Conservation (phyloP, 2,329 filamentous ascomycete species). For the Torrubiellomyces zombiae region DNA sequence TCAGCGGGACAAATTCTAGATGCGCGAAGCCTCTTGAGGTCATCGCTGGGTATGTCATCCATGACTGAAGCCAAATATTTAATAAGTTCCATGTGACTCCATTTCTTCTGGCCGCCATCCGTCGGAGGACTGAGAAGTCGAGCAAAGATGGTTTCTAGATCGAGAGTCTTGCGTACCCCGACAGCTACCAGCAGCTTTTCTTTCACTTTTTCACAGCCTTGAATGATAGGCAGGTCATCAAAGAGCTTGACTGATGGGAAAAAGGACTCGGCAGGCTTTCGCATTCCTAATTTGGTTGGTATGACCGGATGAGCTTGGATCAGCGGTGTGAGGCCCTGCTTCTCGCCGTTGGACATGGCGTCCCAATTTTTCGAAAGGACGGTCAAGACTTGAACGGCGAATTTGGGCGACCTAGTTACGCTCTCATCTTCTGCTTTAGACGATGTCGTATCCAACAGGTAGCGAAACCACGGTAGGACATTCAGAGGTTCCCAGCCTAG, state of each 20-base stretch:
- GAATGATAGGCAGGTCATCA: conserved; percentile 75
- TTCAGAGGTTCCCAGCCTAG: conserved; percentile 79
- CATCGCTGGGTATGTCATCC: conserved; percentile 69
- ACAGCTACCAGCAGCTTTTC: conserved; percentile 75
- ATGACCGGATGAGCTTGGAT: conserved; percentile 58
- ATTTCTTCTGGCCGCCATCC: conserved; percentile 42
- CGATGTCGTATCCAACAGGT: conserved; percentile 52
- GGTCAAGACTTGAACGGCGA: conserved; percentile 60
- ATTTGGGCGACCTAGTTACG: conserved; percentile 53
- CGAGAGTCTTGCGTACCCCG: conserved; percentile 85
- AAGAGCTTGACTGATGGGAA: conserved; percentile 91
- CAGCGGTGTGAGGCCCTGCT: conserved; percentile 44
- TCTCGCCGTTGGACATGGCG: conserved; percentile 48
- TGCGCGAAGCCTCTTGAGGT: conserved; percentile 61
- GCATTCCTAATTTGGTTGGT: conserved; percentile 85
- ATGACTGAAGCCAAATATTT: conserved; percentile 84
- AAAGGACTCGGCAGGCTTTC: conserved; percentile 68
- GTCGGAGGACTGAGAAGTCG: conserved; percentile 52
- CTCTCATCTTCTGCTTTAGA: conserved; percentile 46
- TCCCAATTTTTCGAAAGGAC: conserved; percentile 88
- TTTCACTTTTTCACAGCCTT: conserved; percentile 62
- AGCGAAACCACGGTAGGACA: conserved; percentile 71
- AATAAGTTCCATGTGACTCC: conserved; percentile 89
- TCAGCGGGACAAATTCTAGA: conserved; percentile 76
- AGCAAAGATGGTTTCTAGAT: conserved; percentile 84